phyloP scores from a whole-genome alignment of 495 filamentous ascomycete genomes.

The Aspergillus taichungensis region DNA sequence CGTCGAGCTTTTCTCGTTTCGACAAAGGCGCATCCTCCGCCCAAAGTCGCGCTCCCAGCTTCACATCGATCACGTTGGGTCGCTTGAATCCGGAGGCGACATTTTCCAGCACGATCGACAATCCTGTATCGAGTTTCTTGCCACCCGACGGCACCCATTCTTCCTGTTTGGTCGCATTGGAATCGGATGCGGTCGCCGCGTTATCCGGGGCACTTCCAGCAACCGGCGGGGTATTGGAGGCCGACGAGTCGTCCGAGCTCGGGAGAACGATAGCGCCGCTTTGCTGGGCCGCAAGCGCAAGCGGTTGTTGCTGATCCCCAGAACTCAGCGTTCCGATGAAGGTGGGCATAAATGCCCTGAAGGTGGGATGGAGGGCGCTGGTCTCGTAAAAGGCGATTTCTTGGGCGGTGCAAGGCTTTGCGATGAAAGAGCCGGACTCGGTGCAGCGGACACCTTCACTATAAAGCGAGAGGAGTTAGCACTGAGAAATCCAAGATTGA shows the following conservation, averaged over 20 bases:
- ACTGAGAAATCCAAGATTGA: background rate
- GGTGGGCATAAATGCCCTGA: conserved; percentile 72
- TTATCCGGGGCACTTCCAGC: conserved; percentile 2
- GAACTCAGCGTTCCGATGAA: conserved; percentile 70
- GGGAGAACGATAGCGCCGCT: conserved; percentile 34
- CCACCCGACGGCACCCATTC: conserved; percentile 42
- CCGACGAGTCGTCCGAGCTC: conserved; percentile 21
- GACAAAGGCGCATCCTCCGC: conserved; percentile 68
- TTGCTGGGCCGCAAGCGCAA: conserved; percentile 34
- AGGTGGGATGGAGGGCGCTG: conserved; percentile 55
- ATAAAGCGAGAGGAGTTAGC: conserved; percentile 8
- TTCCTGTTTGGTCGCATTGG: conserved; percentile 12
- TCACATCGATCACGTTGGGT: conserved; percentile 92
- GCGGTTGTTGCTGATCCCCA: conserved; percentile 42
- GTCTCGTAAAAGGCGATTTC: conserved; percentile 93
- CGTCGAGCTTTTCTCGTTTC: conserved; percentile 73
- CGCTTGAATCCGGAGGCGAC: conserved; percentile 69
- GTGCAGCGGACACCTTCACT: conserved; percentile 92
- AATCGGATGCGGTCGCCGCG: conserved; percentile 2
- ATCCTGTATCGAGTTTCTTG: conserved; percentile 58
- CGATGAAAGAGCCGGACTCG: conserved; percentile 71
- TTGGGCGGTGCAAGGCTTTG: conserved; percentile 84
- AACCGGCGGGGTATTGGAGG: conserved; percentile 9
- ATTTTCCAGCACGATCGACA: conserved; percentile 82
- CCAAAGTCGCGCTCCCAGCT: conserved; percentile 81